Percentiles rank a stretch among this genome's conserved stretches.
These are phyloP conservation scores for Geotrichum citri-aurantii DNA, from an alignment of 1,139 yeast genomes.

Conservation along the genomic window DNA sequence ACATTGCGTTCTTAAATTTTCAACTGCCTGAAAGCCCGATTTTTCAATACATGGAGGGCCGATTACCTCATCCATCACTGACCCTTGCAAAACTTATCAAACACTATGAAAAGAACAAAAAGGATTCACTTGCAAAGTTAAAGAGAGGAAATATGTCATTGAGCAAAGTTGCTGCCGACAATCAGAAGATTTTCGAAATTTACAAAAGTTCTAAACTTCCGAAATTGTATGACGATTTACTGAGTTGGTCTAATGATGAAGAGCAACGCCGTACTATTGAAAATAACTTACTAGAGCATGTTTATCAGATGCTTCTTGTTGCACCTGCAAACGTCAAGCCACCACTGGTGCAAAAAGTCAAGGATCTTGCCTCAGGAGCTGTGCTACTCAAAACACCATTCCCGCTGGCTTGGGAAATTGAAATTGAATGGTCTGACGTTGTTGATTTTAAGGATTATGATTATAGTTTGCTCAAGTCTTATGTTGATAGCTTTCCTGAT, in stretches of 20 bases:
- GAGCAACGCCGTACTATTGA: constrained; percentile 53
- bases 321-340: constrained; percentile 44
- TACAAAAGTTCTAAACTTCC: constrained; percentile 45
- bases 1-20: constrained; percentile 46
- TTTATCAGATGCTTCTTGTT: constrained; percentile 48
- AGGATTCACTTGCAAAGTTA: constrained; percentile 26
- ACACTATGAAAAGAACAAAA: constrained; percentile 43
- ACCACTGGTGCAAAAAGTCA: constrained; percentile 41
- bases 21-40: constrained; percentile 61
- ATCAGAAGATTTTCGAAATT: constrained; percentile 40
- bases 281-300: constrained; percentile 52
- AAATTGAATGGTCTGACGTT: constrained; percentile 72
- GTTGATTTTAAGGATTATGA: constrained; percentile 47
- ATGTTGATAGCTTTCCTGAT: constrained; percentile 51
- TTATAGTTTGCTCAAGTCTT: constrained; percentile 43
- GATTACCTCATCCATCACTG: constrained; percentile 47
- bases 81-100: constrained; percentile 50
- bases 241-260: constrained; percentile 58
- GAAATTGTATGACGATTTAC: constrained; percentile 47
- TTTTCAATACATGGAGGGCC: constrained; percentile 51
- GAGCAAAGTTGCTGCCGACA: constrained; percentile 35
- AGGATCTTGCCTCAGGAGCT: constrained; percentile 64
- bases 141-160: constrained; percentile 31
- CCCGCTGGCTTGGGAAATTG: constrained; percentile 64
- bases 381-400: constrained; percentile 59